phyloP scores from a whole-genome alignment of 805 yeast species.

The Wickerhamomyces tratensis region DNA sequence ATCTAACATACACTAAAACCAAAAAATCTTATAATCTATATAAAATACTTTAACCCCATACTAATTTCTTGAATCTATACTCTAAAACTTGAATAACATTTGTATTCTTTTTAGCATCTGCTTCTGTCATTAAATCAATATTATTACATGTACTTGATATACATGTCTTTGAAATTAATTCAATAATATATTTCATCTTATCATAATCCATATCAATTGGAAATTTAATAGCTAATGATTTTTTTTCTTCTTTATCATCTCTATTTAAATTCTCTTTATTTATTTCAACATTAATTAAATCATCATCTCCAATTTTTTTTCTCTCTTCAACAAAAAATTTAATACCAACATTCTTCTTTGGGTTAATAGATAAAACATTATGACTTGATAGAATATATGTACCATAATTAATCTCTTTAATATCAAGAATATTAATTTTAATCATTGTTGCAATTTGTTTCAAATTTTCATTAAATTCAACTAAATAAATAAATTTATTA shows the following conservation, averaged over 20 bases:
- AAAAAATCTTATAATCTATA: too few species aligned
- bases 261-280: neutral
- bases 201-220: conserved; percentile 15
- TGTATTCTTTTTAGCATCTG: conserved; percentile 25
- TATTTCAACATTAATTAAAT: neutral
- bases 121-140: conserved; percentile 22
- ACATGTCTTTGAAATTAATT: conserved; percentile 15
- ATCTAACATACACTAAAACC: too few species aligned
- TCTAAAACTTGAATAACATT: conserved; percentile 25
- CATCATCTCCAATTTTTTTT: neutral
- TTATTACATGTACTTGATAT: conserved; percentile 15
- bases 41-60: conserved; percentile 25
- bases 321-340: conserved; percentile 9
- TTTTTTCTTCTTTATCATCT: neutral
- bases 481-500: conserved; percentile 11
- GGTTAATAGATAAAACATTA: conserved; percentile 15
- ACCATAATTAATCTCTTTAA: conserved; percentile 21
- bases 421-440: conserved; percentile 10
- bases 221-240: conserved; percentile 13
- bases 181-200: conserved; percentile 13
- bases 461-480: conserved; percentile 13
- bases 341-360: conserved; percentile 23
- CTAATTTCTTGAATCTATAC: conserved; percentile 25
- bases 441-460: conserved; percentile 7
- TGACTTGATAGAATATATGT: conserved; percentile 13